A percentile compares a stretch with the other conserved stretches of the same genome.
These are phyloP conservation scores for Fraxinus americana DNA, from an alignment of 257 asterid genomes.

Conservation along the genomic window DNA sequence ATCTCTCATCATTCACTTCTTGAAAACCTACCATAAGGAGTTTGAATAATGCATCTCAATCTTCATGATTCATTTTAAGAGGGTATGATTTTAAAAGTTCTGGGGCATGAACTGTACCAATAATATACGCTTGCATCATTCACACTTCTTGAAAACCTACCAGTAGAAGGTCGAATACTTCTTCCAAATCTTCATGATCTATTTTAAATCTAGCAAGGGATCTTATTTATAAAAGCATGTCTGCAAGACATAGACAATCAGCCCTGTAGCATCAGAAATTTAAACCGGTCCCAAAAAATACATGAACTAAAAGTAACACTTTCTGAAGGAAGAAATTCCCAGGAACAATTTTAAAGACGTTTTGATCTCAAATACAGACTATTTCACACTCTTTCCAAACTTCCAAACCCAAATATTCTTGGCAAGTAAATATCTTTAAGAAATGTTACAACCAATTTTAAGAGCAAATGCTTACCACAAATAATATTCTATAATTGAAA, in stretches of 20 bases:
- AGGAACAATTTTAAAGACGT: not conserved
- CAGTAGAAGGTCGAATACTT: not conserved
- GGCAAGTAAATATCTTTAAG: constrained; percentile 1
- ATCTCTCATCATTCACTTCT: not conserved
- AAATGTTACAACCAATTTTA: not conserved
- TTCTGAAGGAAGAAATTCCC: not conserved
- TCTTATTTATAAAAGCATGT: not conserved
- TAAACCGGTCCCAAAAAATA: not conserved
- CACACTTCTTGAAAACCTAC: not conserved
- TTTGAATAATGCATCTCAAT: not conserved
- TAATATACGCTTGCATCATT: not conserved
- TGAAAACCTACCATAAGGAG: not conserved
- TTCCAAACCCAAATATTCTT: not conserved
- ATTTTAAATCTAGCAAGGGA: not conserved
- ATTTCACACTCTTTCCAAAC: not conserved
- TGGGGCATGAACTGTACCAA: not conserved
- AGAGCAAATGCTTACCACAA: not conserved
- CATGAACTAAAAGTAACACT: not conserved
- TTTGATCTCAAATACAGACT: not conserved
- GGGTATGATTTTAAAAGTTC: not conserved
- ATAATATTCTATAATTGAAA: not conserved
- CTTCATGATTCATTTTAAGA: not conserved
- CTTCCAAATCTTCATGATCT: not conserved
- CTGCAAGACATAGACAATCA: not conserved
- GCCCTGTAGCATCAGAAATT: not conserved